These are phyloP conservation scores for Aspergillus wentii DNA, from an alignment of 495 filamentous ascomycete species.

Conservation along the genomic window DNA sequence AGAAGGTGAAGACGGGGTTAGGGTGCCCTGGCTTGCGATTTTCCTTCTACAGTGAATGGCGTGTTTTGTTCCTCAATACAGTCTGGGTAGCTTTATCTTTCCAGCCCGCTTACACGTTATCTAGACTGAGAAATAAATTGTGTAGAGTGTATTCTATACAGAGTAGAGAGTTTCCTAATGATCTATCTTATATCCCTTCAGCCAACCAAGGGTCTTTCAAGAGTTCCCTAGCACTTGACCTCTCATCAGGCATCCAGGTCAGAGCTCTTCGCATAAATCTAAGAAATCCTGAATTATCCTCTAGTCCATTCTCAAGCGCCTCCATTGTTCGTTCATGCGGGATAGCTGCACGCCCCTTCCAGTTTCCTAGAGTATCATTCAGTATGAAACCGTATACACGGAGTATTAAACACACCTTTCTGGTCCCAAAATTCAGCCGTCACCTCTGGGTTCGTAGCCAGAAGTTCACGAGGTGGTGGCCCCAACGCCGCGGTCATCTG, in stretches of 20 bases:
- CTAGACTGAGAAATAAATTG: no score
- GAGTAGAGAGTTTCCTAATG: no score
- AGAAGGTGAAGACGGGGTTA: no score
- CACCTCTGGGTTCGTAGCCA: slow-evolving; percentile 21
- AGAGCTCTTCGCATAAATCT: slow-evolving; percentile 28
- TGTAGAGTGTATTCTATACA: no score
- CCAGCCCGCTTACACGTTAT: no score
- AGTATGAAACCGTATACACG: slow-evolving; percentile 3
- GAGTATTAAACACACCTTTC: slow-evolving; percentile 11
- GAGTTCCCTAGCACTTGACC: slow-evolving; percentile 32
- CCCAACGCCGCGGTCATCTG: slow-evolving; percentile 39
- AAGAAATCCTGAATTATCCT: slow-evolving; percentile 28
- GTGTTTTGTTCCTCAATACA: no score
- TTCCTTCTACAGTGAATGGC: no score
- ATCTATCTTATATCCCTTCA: no score
- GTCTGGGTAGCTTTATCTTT: no score
- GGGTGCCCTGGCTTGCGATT: no score
- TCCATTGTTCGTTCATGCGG: slow-evolving; percentile 19
- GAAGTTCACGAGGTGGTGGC: slow-evolving; percentile 31
- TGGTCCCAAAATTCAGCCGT: slow-evolving; percentile 23
- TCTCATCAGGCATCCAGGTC: slow-evolving; percentile 31
- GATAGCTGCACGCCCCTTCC: slow-evolving; percentile 21
- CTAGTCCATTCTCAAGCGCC: slow-evolving; percentile 16
- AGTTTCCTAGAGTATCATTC: slow-evolving; percentile 13
- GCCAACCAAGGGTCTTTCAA: slow-evolving; percentile 28